These are phyloP conservation scores for Boletus coccyginus DNA, from an alignment of 768 basidiomycete species.

Conservation along the genomic window DNA sequence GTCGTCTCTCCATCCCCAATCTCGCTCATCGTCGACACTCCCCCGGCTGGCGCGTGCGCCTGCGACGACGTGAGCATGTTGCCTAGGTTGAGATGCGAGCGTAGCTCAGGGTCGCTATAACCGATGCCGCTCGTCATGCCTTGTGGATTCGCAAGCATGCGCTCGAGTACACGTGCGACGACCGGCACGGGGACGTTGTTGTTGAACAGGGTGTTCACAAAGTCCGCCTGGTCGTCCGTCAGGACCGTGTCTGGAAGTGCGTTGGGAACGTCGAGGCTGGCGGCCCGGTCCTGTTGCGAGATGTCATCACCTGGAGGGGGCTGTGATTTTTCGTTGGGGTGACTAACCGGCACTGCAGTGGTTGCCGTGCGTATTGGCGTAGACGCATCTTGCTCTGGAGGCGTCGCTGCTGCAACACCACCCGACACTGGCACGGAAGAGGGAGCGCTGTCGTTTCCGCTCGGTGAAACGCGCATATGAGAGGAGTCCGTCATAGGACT, in stretches of 20 bases:
- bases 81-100: neutral
- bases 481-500: neutral
- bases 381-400: neutral
- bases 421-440: neutral
- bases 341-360: neutral
- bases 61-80: neutral
- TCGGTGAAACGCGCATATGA: neutral
- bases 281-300: neutral
- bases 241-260: neutral
- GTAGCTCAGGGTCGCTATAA: slow-evolving; percentile 14
- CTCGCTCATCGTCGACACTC: slow-evolving; percentile 36
- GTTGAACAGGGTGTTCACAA: slow-evolving; percentile 24
- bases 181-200: slow-evolving; percentile 27
- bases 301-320: neutral
- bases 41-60: neutral
- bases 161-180: slow-evolving; percentile 25
- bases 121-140: slow-evolving; percentile 17
- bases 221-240: slow-evolving; percentile 25
- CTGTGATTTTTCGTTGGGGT: slow-evolving; percentile 16
- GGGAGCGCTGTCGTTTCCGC: neutral
- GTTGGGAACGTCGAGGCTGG: neutral
- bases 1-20: slow-evolving; percentile 32
- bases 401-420: neutral
- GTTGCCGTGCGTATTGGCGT: neutral
- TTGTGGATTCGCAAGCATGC: slow-evolving; percentile 23